Conservation (phyloP, 768 basidiomycete genomes). For the Brasilioporus rufonigricans region DNA sequence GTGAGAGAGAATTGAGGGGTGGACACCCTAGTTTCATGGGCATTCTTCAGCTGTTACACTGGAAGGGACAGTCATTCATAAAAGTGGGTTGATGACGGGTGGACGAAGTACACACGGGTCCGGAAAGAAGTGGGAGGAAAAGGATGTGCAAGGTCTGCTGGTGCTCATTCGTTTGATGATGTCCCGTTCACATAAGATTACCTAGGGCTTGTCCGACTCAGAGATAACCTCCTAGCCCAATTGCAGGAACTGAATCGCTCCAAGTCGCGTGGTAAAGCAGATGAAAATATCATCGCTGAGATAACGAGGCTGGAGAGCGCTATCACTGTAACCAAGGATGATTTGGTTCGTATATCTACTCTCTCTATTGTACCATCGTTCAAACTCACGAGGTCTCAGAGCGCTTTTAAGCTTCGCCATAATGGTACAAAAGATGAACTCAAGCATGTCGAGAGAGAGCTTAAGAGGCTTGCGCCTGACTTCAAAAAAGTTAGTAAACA, state of each 20-base stretch:
- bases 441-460: conserved; percentile 72
- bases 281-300: conserved; percentile 75
- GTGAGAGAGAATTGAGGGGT: conserved; percentile 45
- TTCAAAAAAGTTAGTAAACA: conserved; percentile 57
- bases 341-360: conserved; percentile 54
- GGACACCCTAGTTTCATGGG: background rate
- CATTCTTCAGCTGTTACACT: conserved; percentile 78
- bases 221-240: conserved; percentile 70
- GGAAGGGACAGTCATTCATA: conserved; percentile 96
- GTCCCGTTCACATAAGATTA: background rate
- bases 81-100: conserved; percentile 96
- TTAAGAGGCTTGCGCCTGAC: conserved; percentile 65
- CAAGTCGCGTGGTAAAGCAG: conserved; percentile 79
- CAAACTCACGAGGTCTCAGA: conserved; percentile 40
- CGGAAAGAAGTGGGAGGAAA: conserved; percentile 93
- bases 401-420: conserved; percentile 70
- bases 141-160: conserved; percentile 78
- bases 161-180: conserved; percentile 21
- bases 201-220: conserved; percentile 52
- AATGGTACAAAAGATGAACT: conserved; percentile 82
- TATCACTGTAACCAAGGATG: conserved; percentile 74
- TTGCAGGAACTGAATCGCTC: conserved; percentile 81
- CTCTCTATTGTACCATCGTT: background rate
- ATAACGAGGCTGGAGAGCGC: conserved; percentile 77
- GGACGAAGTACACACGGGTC: conserved; percentile 74